Base-by-base conservation (phyloP, 73 alveolate species). In the Paramecium octaurelia region DNA sequence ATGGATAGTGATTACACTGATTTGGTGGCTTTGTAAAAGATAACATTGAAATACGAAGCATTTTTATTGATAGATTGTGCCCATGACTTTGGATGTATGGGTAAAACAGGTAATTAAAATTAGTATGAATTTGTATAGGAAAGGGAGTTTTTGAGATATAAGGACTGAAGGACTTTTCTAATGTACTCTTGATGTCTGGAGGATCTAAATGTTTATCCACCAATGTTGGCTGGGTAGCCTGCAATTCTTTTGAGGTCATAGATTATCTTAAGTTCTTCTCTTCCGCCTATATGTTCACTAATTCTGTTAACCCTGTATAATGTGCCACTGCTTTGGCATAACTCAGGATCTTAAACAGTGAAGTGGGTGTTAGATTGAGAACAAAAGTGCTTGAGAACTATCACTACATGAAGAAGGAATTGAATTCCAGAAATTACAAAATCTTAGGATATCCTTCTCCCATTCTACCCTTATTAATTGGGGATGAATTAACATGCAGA, bases 31-130 rank as follows among this genome's bases (percentile, higher is more conserved):
- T 83, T 89, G 23, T 70, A 89, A 46, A 12, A 43, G 23, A 71
- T 89, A 24, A 89, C 94, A 1, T 58, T 35, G 43, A 69, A 89
- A 58, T 54, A 89, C 27, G 94, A 89, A 59, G 94, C 94, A 23
- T 89, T 89, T 42, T 85, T 89, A 23, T 36, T 89, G 50, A 89
- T 89, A 29, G 94, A 89, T 73, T 89, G 85, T 24, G 94, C 94
- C 8, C 94, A 89, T 27, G 94, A 89, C 40, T 89, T 89, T 83
- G 94, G 94, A 71, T 89, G 94, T 23, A 89, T 89, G 94, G 94
- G 94, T 12, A 64, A 77, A 20, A 89, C 46, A 43, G 93, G 93
- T 21, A 48, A 0, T 14, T 12, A 48, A 48, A 2, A 12, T 14
- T 12, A 48, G 16, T 48, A 48, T 14, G 8, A 48, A 3, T 11